phyloP scores from a whole-genome alignment of 2,329 filamentous ascomycete species.

The Chrysoporthe cubensis region DNA sequence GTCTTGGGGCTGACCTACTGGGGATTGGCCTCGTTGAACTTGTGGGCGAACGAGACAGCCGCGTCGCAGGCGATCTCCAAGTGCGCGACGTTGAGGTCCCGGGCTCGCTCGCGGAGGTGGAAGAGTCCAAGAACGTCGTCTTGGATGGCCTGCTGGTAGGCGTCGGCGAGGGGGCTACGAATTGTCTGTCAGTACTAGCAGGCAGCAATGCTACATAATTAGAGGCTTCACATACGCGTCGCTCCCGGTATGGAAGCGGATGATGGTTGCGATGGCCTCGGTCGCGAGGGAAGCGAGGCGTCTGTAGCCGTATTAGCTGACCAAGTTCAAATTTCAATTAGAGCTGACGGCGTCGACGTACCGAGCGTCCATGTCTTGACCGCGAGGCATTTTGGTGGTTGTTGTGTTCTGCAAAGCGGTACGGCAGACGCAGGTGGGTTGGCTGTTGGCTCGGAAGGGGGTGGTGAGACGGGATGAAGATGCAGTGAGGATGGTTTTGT shows the following conservation, averaged over 20 bases:
- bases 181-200: not conserved
- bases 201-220: not conserved
- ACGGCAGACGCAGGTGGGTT: not conserved
- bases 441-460: not conserved
- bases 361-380: not conserved
- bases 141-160: not conserved
- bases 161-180: not conserved
- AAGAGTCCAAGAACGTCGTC: not conserved
- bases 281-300: constrained; percentile 11
- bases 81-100: constrained; percentile 15
- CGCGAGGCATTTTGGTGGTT: not conserved
- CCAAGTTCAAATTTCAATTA: not conserved
- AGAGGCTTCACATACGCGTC: not conserved
- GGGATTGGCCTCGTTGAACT: not conserved
- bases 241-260: not conserved
- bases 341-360: not conserved
- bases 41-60: constrained; percentile 7
- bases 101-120: constrained; percentile 7
- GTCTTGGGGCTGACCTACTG: not conserved
- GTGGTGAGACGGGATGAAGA: not conserved
- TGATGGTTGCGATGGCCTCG: constrained; percentile 2
- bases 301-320: constrained; percentile 3
- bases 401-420: not conserved
- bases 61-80: constrained; percentile 23
- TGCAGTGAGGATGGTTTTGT: too few species aligned